A percentile compares a stretch with the other conserved stretches of the same genome.
These are phyloP conservation scores for Colletotrichum scovillei DNA, from an alignment of 2,329 filamentous ascomycete genomes.

Conservation along the genomic window DNA sequence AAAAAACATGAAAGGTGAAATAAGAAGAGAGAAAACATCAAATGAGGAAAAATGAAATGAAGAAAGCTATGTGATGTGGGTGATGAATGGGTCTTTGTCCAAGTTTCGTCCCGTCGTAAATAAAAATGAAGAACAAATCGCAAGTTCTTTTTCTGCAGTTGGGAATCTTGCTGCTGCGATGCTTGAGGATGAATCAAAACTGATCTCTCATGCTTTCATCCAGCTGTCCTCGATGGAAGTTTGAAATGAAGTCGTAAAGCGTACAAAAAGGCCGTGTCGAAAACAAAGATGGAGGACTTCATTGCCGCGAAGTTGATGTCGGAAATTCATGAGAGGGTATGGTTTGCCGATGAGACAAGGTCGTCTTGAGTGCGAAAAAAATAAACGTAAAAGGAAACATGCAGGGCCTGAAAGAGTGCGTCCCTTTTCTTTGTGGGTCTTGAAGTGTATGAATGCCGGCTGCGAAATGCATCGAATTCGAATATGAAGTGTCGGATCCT, in stretches of 20 bases:
- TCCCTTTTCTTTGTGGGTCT: background rate
- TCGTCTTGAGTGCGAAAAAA: constrained; percentile 8
- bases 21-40: constrained; percentile 11
- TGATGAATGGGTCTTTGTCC: constrained; percentile 21
- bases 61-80: constrained; percentile 24
- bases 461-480: background rate
- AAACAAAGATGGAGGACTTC: background rate
- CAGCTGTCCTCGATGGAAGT: constrained; percentile 9
- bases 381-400: background rate
- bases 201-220: constrained; percentile 18
- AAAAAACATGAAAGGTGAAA: too few relatives aligned
- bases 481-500: background rate
- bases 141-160: constrained; percentile 1
- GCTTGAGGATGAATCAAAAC: background rate
- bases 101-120: constrained; percentile 27
- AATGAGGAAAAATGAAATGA: constrained; percentile 9
- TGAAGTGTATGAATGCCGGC: background rate
- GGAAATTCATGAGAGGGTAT: constrained; percentile 3
- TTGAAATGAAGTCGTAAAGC: constrained; percentile 25
- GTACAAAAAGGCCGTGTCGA: constrained; percentile 28
- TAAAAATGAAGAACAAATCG: background rate
- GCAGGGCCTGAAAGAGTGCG: background rate
- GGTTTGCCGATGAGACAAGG: constrained; percentile 4
- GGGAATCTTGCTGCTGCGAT: constrained; percentile 5
- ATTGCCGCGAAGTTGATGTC: background rate